A percentile compares a stretch with the other conserved stretches of the same genome.
Conservation (phyloP, 2,329 filamentous ascomycete genomes). For the Stenocarpella maydis region DNA sequence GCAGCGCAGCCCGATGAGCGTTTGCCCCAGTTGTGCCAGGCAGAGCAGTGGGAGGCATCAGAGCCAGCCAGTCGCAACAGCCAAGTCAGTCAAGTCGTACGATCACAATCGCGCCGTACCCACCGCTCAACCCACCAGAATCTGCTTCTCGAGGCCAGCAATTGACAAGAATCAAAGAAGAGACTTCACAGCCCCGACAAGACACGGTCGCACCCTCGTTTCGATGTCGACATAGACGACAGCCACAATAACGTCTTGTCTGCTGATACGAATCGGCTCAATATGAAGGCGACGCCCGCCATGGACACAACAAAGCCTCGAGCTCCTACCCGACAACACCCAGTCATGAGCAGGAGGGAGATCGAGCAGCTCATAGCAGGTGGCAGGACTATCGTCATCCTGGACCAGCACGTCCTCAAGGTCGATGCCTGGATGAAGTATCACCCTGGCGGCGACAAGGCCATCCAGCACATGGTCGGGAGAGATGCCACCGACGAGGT, state of each 20-base stretch:
- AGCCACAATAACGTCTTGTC: not conserved
- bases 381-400: constrained; percentile 80
- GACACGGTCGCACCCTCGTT: not conserved
- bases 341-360: constrained; percentile 57
- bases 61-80: not conserved
- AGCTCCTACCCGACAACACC: constrained; percentile 41
- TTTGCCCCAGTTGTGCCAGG: not conserved
- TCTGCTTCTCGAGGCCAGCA: not conserved
- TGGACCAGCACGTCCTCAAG: constrained; percentile 83
- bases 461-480: constrained; percentile 92
- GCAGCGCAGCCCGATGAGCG: not conserved
- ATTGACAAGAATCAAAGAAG: not conserved
- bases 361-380: constrained; percentile 86
- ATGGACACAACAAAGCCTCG: constrained; percentile 32
- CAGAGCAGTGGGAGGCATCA: not conserved
- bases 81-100: constrained; percentile 1
- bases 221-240: not conserved
- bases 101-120: constrained; percentile 10
- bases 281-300: not conserved
- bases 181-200: not conserved
- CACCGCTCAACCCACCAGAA: constrained; percentile 16
- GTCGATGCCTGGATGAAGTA: constrained; percentile 88
- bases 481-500: constrained; percentile 95
- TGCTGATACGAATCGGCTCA: not conserved
- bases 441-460: constrained; percentile 90